Evolutionary conservation across 1,284 basidiomycete genomes (phyloP).

Genomic region (Fomitiporia mediterranea): DNA sequence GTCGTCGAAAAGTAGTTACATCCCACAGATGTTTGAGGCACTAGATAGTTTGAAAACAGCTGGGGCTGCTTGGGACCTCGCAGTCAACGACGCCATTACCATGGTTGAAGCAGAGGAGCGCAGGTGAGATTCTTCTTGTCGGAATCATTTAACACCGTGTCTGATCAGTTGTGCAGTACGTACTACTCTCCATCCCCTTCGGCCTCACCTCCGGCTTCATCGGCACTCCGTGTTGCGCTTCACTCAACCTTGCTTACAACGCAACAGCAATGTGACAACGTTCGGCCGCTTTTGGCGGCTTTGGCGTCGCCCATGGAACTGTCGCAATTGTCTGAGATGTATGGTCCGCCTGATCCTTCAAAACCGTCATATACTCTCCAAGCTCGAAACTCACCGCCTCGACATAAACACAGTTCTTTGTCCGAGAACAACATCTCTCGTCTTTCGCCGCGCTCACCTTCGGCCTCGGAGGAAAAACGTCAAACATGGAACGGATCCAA

Average conservation of each 20-base stretch:
- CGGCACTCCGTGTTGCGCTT: conserved; percentile 61
- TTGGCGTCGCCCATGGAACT: conserved; percentile 65
- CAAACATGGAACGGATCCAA: conserved; percentile 73
- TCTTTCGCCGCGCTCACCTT: conserved; percentile 17
- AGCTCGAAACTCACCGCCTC: conserved; percentile 41
- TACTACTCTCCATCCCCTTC: conserved; percentile 16
- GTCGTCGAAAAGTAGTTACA: conserved; percentile 6
- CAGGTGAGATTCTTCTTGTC: conserved; percentile 38
- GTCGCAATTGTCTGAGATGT: conserved; percentile 76
- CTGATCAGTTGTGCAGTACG: conserved; percentile 10
- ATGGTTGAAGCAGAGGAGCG: conserved; percentile 65
- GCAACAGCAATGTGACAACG: conserved; percentile 72
- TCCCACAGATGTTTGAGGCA: conserved; percentile 50
- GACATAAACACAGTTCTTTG: conserved; percentile 28
- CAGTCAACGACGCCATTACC: conserved; percentile 60
- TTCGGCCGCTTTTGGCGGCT: conserved; percentile 70
- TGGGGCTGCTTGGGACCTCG: conserved; percentile 65
- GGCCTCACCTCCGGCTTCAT: conserved; percentile 45
- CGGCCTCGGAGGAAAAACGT: conserved; percentile 44
- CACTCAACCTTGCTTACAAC: conserved; percentile 68
- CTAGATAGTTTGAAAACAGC: conserved; percentile 62
- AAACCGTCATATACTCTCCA: conserved; percentile 34
- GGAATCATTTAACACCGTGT: not conserved
- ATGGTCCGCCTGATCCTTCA: conserved; percentile 67
- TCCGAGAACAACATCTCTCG: conserved; percentile 25